Percentiles rank a stretch among this genome's conserved stretches.
These are phyloP conservation scores for Marvania coccoides DNA, from an alignment of 139 green algal genomes.

Conservation along the genomic window DNA sequence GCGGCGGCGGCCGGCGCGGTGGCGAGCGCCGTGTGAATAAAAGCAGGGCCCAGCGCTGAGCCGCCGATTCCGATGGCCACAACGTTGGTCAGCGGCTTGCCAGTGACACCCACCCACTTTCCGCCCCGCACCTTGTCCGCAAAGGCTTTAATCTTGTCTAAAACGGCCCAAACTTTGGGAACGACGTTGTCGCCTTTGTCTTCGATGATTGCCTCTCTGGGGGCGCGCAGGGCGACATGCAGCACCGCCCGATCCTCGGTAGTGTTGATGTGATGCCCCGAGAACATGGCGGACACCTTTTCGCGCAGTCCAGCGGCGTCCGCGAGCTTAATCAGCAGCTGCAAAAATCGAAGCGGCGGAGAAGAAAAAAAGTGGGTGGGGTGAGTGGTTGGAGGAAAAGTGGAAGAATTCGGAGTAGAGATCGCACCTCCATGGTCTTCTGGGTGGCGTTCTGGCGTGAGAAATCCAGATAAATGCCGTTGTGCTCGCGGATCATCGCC, in stretches of 20 bases:
- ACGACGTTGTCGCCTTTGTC: slow-evolving; percentile 89
- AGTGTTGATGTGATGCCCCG: slow-evolving; percentile 88
- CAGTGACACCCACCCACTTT: slow-evolving; percentile 86
- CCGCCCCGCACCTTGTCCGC: slow-evolving; percentile 54
- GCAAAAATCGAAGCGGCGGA: not conserved
- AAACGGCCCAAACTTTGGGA: slow-evolving; percentile 90
- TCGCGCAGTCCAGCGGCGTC: slow-evolving; percentile 54
- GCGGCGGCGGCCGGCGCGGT: slow-evolving; percentile 39
- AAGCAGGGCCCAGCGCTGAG: slow-evolving; percentile 92
- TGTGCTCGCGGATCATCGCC: slow-evolving; percentile 69
- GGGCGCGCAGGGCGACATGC: slow-evolving; percentile 87
- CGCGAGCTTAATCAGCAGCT: slow-evolving; percentile 70
- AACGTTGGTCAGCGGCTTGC: slow-evolving; percentile 92
- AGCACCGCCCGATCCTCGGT: slow-evolving; percentile 95
- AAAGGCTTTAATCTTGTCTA: slow-evolving; percentile 98
- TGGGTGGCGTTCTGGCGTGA: slow-evolving; percentile 79
- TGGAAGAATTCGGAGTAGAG: not conserved
- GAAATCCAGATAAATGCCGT: slow-evolving; percentile 87
- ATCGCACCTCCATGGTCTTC: slow-evolving; percentile 76
- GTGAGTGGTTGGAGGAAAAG: not conserved
- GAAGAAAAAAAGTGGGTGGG: not conserved
- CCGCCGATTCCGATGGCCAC: slow-evolving; percentile 97
- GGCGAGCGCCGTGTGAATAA: slow-evolving; percentile 95
- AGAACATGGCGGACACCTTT: slow-evolving; percentile 97
- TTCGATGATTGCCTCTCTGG: slow-evolving; percentile 70